Evolutionary conservation across 2,329 filamentous ascomycete species (phyloP), one percentile per base, ranked within the genome.

Genomic region (Coniochaeta prunicola): DNA sequence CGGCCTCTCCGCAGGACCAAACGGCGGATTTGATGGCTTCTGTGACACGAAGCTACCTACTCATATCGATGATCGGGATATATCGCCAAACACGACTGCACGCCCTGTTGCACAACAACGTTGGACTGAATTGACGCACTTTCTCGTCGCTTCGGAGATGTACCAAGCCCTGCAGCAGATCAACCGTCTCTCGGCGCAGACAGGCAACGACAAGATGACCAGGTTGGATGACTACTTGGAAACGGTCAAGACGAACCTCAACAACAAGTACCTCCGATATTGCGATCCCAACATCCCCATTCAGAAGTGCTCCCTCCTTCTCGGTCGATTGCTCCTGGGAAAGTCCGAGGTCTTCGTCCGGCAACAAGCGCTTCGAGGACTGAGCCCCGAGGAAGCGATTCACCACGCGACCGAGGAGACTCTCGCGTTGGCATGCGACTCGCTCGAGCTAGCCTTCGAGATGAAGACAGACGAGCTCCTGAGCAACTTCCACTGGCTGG

Each of bases 51-150:
- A 79, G 45, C 73, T 82, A 68, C 82, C 83, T 1, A 71, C 80
- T 2, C 85, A 86, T 59, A 69, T 85, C 40, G 78, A 85, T 57
- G 83, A 86, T 61, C 66, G 64, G 15, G 80, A 83, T 45, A 67
- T 86, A 1, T 67, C 70, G 3, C 80, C 81, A 0, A 71, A 73
- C 4, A 81, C 80, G 75, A 72, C 68, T 9, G 71, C 76, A 0
- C 74, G 79, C 2, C 80, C 81, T 0, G 64, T 73, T 0, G 74
- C 80, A 8, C 73, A 78, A 2, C 64, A 68, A 7, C 77, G 79
- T 17, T 85, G 81, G 69, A 85, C 84, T 0, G 76, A 80, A 21
- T 82, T 85, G 77, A 81, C 81, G 0, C 77, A 84, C 59, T 76
- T 74, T 13, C 66, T 86, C 2, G 76, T 83, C 17, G 75, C 58